Conservation (phyloP, 495 filamentous ascomycete genomes). For the Talaromyces stipitatus region DNA sequence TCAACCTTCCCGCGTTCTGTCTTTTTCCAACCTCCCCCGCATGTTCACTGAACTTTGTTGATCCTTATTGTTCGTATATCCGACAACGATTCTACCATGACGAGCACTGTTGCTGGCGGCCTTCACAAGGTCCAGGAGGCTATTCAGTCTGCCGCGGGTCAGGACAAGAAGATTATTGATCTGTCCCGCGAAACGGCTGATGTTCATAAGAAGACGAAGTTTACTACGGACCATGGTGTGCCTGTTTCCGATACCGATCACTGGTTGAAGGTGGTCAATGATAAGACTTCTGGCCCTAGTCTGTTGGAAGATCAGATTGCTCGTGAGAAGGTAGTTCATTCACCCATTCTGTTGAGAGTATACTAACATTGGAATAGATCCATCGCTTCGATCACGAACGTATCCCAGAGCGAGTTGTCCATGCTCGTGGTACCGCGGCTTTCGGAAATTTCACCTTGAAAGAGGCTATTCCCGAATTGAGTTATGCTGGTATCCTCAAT, state of each 20-base stretch:
- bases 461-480: slow-evolving; percentile 63
- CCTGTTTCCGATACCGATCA: slow-evolving; percentile 68
- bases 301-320: slow-evolving; percentile 79
- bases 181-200: slow-evolving; percentile 27
- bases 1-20: not conserved
- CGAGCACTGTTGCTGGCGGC: slow-evolving; percentile 18
- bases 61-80: not conserved
- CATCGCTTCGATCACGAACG: slow-evolving; percentile 80
- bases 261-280: slow-evolving; percentile 61
- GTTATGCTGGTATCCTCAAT: slow-evolving; percentile 64
- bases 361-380: slow-evolving; percentile 43
- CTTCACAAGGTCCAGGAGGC: slow-evolving; percentile 24
- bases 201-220: slow-evolving; percentile 26
- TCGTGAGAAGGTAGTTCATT: slow-evolving; percentile 58
- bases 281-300: slow-evolving; percentile 56
- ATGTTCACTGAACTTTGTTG: not conserved
- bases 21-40: not conserved
- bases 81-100: slow-evolving; percentile 13
- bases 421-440: slow-evolving; percentile 75
- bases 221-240: slow-evolving; percentile 75
- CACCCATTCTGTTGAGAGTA: not conserved
- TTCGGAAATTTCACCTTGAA: slow-evolving; percentile 76
- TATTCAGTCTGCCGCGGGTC: slow-evolving; percentile 16
- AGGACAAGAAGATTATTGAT: slow-evolving; percentile 26
- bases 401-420: slow-evolving; percentile 83